Conservation (phyloP, 768 basidiomycete genomes). For the Amanita polypyramis region DNA sequence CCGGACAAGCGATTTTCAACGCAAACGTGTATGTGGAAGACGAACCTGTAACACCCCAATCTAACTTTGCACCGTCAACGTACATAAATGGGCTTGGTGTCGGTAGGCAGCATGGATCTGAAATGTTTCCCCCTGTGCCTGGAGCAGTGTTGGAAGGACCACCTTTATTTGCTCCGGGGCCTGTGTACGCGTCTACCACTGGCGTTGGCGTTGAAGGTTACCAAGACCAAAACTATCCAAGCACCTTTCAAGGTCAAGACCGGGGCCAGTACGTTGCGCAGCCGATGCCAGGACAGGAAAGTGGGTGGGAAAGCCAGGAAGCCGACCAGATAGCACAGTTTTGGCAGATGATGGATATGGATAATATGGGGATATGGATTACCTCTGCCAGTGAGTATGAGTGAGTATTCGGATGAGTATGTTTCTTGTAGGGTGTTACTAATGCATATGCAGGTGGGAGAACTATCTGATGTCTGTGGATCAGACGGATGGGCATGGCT, state of each 20-base stretch:
- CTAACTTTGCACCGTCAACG: slow-evolving; percentile 34
- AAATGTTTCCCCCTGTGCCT: too few relatives aligned
- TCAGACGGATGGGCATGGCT: slow-evolving; percentile 7
- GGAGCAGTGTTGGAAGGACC: background rate
- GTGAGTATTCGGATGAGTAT: slow-evolving; percentile 25
- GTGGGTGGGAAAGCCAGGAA: slow-evolving; percentile 5
- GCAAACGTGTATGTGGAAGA: background rate
- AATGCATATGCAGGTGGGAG: slow-evolving; percentile 20
- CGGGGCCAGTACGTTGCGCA: too few relatives aligned
- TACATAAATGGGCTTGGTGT: slow-evolving; percentile 48
- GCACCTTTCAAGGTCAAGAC: too few relatives aligned
- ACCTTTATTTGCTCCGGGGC: too few relatives aligned
- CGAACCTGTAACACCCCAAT: background rate
- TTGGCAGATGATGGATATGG: slow-evolving; percentile 29
- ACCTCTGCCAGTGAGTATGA: slow-evolving; percentile 48
- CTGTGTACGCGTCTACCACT: too few relatives aligned
- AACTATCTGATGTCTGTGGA: slow-evolving; percentile 29
- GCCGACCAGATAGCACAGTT: slow-evolving; percentile 13
- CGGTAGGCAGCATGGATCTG: slow-evolving; percentile 20
- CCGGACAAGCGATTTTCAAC: background rate
- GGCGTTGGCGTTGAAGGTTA: too few relatives aligned
- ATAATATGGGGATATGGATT: slow-evolving; percentile 54
- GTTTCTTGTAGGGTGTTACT: slow-evolving; percentile 19
- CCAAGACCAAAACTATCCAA: too few relatives aligned
- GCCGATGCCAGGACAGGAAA: background rate